Evolutionary conservation across 2,329 filamentous ascomycete genomes (phyloP), one percentile per base, ranked within the genome.

Genomic region (Fusarium longipes): DNA sequence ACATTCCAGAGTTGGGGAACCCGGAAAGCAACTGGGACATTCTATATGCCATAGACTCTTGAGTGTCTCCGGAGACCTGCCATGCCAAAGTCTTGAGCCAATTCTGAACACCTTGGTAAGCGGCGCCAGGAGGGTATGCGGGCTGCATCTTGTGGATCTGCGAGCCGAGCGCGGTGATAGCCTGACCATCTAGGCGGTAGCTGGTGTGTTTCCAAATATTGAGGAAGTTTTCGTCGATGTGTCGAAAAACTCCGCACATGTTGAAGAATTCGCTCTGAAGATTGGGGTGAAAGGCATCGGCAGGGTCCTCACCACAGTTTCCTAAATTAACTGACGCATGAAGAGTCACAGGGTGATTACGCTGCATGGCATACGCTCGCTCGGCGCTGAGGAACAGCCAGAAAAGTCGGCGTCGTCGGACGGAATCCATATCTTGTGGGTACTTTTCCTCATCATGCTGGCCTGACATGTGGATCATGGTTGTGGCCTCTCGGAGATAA

Each of bases 361-460:
- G 86, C 75, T 91, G 88, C 29, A 94, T 81, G 48, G 89, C 89
- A 75, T 93, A 93, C 14, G 90, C 87, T 77, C 90, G 86, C 79
- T 93, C 91, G 10, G 88, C 88, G 1, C 91, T 83, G 72, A 91
- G 90, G 10, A 93, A 80, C 11, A 93, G 82, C 91, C 91, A 93
- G 74, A 89, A 93, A 0, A 93, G 80, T 30, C 90, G 85, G 57
- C 91, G 83, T 68, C 86, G 84, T 64, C 89, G 84, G 22, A 88
- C 85, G 2, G 86, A 84, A 58, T 93, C 90, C 18, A 86, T 77
- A 6, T 80, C 78, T 53, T 86, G 83, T 40, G 83, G 70, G 73
- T 92, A 93, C 10, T 84, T 81, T 22, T 87, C 85, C 71, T 90
- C 88, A 75, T 87, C 87, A 72, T 85, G 82, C 85, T 90, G 86